phyloP scores from a whole-genome alignment of 1,284 basidiomycete genomes.

The Rhizopogon hawkerae region DNA sequence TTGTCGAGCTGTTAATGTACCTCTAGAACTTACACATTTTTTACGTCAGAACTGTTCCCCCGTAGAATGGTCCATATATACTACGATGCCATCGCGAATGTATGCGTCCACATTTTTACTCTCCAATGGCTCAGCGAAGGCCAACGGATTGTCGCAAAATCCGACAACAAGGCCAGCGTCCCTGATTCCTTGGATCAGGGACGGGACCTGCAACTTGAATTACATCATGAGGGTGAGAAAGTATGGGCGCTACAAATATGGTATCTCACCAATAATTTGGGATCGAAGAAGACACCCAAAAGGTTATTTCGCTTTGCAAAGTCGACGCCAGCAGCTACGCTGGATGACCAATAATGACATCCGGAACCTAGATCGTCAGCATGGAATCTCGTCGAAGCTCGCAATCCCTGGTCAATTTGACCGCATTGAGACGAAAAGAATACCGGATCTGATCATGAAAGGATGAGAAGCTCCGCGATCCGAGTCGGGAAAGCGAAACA shows the following conservation, averaged over 20 bases:
- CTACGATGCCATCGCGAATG: constrained; percentile 51
- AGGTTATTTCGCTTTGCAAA: constrained; percentile 94
- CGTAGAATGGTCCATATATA: constrained; percentile 54
- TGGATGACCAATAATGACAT: constrained; percentile 43
- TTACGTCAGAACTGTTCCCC: constrained; percentile 35
- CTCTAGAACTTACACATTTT: constrained; percentile 17
- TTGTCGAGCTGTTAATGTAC: constrained; percentile 16
- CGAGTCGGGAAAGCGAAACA: constrained; percentile 13
- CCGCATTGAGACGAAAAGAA: constrained; percentile 91
- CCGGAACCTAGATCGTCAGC: constrained; percentile 43
- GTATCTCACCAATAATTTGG: constrained; percentile 70
- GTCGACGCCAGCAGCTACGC: constrained; percentile 86
- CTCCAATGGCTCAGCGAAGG: constrained; percentile 37
- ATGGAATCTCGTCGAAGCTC: constrained; percentile 34
- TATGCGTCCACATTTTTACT: constrained; percentile 56
- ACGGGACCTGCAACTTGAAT: constrained; percentile 63
- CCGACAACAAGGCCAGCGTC: constrained; percentile 84
- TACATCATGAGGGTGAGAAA: constrained; percentile 1
- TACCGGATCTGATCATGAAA: constrained; percentile 68
- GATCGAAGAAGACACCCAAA: constrained; percentile 86
- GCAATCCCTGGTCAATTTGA: constrained; percentile 36
- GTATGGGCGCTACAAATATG: background rate
- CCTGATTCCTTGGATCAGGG: constrained; percentile 77
- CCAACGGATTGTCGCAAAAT: constrained; percentile 56
- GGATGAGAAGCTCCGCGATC: constrained; percentile 12